A percentile compares a stretch with the other conserved stretches of the same genome.
Conservation (phyloP, 2,329 filamentous ascomycete species). For the Ceratocystis destructans region DNA sequence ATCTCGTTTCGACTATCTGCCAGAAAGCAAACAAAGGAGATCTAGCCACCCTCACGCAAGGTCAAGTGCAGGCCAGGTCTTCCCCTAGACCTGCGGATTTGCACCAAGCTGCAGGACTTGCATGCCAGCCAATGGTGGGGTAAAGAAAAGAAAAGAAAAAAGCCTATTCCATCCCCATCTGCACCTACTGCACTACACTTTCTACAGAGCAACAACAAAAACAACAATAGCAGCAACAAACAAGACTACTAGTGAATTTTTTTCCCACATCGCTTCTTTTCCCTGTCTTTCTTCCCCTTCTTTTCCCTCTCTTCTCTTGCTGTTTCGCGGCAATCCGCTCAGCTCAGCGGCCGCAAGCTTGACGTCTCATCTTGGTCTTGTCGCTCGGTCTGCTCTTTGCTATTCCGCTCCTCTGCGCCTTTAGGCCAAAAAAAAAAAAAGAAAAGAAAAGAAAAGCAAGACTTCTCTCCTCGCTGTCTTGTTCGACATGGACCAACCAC, state of each 20-base stretch:
- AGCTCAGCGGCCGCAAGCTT: neutral
- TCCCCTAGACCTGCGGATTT: neutral
- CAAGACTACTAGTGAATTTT: slow-evolving; percentile 8
- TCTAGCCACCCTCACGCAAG: too few species aligned
- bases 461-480: neutral
- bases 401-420: neutral
- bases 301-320: neutral
- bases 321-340: neutral
- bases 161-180: neutral
- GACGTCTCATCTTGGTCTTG: neutral
- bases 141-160: slow-evolving; percentile 1
- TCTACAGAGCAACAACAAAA: neutral
- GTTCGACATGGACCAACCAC: slow-evolving; percentile 41
- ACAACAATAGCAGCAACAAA: slow-evolving; percentile 2
- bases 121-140: slow-evolving; percentile 12
- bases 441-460: too few species aligned
- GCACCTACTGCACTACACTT: neutral
- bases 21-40: too few species aligned
- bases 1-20: too few species aligned
- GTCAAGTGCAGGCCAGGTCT: neutral
- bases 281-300: neutral
- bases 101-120: neutral
- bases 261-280: neutral
- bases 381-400: neutral
- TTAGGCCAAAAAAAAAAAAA: too few species aligned